A percentile compares a stretch with the other conserved stretches of the same genome.
These are phyloP conservation scores for Gonapodya sp. DNA, from an alignment of 192 early-diverging fungal species.

Conservation along the genomic window DNA sequence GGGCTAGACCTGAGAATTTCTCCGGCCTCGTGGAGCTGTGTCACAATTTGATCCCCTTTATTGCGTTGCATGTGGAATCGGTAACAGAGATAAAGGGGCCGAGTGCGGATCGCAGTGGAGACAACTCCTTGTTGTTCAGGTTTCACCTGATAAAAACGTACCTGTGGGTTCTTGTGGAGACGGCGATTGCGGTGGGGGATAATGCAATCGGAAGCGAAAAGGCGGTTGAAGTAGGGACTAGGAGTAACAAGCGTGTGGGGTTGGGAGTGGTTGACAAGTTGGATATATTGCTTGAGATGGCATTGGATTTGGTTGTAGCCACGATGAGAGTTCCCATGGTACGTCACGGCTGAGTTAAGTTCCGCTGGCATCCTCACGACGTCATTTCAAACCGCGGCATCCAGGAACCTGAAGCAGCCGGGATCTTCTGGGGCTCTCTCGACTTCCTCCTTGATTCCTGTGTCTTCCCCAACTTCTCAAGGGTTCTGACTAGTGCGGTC, in stretches of 20 bases:
- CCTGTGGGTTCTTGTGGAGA: neutral
- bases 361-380: neutral
- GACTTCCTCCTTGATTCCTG: neutral
- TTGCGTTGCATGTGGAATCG: neutral
- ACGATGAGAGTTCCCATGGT: neutral
- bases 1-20: neutral
- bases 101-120: neutral
- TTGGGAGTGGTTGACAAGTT: neutral
- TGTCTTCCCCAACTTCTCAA: neutral
- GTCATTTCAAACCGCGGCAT: neutral
- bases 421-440: neutral
- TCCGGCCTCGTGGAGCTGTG: neutral
- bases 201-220: neutral
- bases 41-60: neutral
- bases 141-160: neutral
- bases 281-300: neutral
- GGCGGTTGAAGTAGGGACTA: neutral
- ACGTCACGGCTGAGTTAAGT: neutral
- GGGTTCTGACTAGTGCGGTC: neutral
- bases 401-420: neutral
- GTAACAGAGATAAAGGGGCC: neutral
- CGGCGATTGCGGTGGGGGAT: neutral
- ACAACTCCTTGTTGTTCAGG: neutral
- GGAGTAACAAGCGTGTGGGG: too few species aligned
- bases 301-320: neutral